Evolutionary conservation across 805 yeast genomes (phyloP).

Genomic region (Schizosaccharomyces japonicus): DNA sequence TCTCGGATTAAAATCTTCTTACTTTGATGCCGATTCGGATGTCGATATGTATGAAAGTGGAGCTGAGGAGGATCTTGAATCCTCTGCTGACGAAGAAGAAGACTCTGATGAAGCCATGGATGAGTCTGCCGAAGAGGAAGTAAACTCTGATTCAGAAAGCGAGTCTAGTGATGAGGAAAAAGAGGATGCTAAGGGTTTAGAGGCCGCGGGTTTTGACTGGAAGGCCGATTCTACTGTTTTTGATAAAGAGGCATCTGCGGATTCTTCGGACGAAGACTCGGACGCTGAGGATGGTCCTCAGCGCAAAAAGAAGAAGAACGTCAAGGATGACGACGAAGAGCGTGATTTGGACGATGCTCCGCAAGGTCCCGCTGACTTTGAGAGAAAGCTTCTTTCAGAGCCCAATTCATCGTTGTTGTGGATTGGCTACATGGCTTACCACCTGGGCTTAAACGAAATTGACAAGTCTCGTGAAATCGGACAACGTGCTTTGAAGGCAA

Average conservation of each 20-base stretch:
- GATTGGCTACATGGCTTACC: constrained; percentile 98
- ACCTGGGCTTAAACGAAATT: constrained; percentile 74
- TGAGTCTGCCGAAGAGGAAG: constrained; percentile 12
- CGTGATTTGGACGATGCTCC: constrained; percentile 57
- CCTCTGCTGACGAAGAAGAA: constrained; percentile 11
- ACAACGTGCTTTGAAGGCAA: constrained; percentile 74
- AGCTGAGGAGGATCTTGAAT: constrained; percentile 14
- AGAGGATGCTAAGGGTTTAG: constrained; percentile 26
- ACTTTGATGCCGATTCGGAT: constrained; percentile 28
- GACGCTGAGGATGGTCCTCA: constrained; percentile 16
- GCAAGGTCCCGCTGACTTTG: constrained; percentile 77
- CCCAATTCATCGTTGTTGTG: constrained; percentile 84
- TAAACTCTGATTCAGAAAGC: constrained; percentile 11
- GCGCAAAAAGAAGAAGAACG: constrained; percentile 15
- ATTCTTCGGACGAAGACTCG: constrained; percentile 33
- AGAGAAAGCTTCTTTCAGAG: constrained; percentile 69
- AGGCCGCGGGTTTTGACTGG: constrained; percentile 87
- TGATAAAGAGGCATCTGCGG: constrained; percentile 28
- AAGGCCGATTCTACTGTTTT: constrained; percentile 72
- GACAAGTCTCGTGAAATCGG: constrained; percentile 89
- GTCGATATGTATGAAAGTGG: constrained; percentile 12
- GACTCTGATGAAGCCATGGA: constrained; percentile 12
- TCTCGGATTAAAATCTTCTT: constrained; percentile 86
- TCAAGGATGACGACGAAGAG: constrained; percentile 13
- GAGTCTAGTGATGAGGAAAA: constrained; percentile 15